Evolutionary conservation across 257 asterid species (phyloP).

Genomic region (Capsicum chinense): DNA sequence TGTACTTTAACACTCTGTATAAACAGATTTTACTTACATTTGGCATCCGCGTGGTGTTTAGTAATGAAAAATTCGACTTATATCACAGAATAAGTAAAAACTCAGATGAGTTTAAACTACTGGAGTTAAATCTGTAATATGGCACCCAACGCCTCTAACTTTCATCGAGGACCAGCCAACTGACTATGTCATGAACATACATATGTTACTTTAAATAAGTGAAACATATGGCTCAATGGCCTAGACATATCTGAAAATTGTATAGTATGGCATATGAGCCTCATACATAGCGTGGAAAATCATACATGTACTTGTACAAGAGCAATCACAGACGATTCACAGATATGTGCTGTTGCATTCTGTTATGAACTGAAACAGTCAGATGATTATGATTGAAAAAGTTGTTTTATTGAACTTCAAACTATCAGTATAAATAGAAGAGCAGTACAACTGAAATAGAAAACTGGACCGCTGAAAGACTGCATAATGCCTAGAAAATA

Average conservation of each 20-base stretch:
- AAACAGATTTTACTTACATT: background rate
- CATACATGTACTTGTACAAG: background rate
- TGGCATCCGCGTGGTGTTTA: background rate
- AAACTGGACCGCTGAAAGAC: no score
- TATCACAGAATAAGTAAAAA: background rate
- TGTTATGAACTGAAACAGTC: no score
- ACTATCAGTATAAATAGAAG: no score
- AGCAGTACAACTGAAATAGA: no score
- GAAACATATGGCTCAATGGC: background rate
- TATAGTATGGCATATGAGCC: background rate
- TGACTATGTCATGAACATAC: background rate
- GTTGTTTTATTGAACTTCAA: no score
- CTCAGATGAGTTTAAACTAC: background rate
- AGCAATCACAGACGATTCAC: background rate
- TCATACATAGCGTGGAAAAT: background rate
- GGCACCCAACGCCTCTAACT: background rate
- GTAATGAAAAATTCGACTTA: background rate
- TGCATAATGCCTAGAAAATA: no score
- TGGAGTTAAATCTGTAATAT: background rate
- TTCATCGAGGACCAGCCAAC: conserved; percentile 1
- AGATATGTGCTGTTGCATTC: background rate
- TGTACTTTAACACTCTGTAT: background rate
- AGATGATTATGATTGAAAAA: no score
- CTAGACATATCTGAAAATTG: background rate
- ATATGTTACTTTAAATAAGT: no score